Conservation (phyloP, 129 eudicot genomes). For the Rutidosis leptorrhynchoides region DNA sequence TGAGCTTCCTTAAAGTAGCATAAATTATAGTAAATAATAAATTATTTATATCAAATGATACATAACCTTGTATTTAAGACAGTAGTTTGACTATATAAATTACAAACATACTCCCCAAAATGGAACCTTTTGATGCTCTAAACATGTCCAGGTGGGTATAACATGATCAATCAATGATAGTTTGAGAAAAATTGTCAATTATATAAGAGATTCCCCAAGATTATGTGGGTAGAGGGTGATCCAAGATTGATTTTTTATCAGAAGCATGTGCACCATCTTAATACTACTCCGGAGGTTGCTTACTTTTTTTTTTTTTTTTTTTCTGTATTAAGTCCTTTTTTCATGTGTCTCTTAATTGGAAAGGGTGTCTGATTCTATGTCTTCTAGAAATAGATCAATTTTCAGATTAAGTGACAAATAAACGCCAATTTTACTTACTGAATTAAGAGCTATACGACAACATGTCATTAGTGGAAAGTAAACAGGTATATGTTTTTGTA, state of each 20-base stretch:
- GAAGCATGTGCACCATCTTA: neutral
- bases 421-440: too few species aligned
- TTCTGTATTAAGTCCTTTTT: too few species aligned
- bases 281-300: too few species aligned
- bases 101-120: neutral
- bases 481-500: too few species aligned
- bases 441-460: too few species aligned
- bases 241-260: neutral
- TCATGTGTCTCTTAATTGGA: too few species aligned
- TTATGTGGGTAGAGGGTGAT: neutral
- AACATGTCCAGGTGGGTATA: neutral
- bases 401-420: too few species aligned
- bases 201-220: constrained; percentile 1
- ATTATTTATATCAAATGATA: neutral
- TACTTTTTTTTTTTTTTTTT: too few species aligned
- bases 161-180: constrained; percentile 1
- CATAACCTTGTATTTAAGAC: neutral
- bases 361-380: too few species aligned
- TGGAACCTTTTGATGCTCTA: constrained; percentile 2
- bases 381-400: too few species aligned
- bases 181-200: neutral
- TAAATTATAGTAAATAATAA: too few species aligned
- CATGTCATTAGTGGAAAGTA: too few species aligned
- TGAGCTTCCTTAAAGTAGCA: constrained; percentile 15
- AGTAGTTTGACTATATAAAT: neutral